A percentile compares a stretch with the other conserved stretches of the same genome.
Conservation (phyloP, 352 stramenopile genomes). For the Pythium chondricola region DNA sequence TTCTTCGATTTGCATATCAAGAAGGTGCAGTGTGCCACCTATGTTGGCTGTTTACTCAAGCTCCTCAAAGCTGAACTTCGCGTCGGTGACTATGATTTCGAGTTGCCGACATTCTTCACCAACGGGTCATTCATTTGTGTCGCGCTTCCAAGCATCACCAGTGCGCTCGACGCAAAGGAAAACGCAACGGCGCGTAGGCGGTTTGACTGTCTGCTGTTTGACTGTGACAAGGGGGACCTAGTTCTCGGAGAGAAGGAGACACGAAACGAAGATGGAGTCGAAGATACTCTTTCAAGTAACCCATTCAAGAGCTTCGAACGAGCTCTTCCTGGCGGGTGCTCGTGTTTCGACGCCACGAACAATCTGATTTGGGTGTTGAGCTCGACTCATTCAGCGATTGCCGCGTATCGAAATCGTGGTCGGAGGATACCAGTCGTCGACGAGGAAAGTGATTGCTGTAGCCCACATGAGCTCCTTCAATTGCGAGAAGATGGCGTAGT, state of each 20-base stretch:
- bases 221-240: conserved; percentile 34
- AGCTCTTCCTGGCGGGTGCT: conserved; percentile 12
- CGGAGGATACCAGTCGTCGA: conserved; percentile 1
- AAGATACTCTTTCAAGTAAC: not conserved
- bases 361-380: conserved; percentile 23
- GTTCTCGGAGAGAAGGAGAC: not conserved
- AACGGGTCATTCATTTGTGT: conserved; percentile 32
- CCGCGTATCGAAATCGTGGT: conserved; percentile 17
- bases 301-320: conserved; percentile 25
- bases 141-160: conserved; percentile 17
- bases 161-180: not conserved
- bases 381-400: conserved; percentile 18
- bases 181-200: not conserved
- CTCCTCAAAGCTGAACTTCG: conserved; percentile 28
- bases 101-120: conserved; percentile 30
- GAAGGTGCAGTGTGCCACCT: conserved; percentile 25
- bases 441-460: not conserved
- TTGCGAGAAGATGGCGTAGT: not conserved
- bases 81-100: conserved; percentile 14
- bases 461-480: not conserved
- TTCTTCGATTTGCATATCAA: conserved; percentile 37
- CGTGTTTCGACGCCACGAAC: conserved; percentile 39
- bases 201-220: conserved; percentile 41
- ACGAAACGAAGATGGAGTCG: conserved; percentile 1
- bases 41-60: conserved; percentile 29